phyloP scores from a whole-genome alignment of 768 basidiomycete species.

The Psilocybe subaeruginosa region DNA sequence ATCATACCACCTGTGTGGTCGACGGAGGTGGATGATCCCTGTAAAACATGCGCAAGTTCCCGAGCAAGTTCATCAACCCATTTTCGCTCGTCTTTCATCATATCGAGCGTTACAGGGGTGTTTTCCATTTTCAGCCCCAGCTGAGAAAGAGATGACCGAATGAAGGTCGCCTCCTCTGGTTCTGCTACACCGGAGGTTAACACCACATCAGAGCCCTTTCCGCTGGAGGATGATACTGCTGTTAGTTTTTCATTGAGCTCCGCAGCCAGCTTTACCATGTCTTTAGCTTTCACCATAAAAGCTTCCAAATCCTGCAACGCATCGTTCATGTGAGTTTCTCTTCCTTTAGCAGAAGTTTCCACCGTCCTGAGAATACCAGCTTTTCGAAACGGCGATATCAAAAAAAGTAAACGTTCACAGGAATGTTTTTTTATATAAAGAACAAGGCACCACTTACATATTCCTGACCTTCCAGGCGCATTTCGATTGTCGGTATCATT shows the following conservation, averaged over 20 bases:
- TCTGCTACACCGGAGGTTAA: slow-evolving; percentile 47
- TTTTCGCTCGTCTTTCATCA: slow-evolving; percentile 78
- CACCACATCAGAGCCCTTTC: slow-evolving; percentile 21
- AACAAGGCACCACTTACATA: slow-evolving; percentile 21
- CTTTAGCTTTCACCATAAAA: slow-evolving; percentile 87
- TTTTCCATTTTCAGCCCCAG: slow-evolving; percentile 81
- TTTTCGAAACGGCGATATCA: slow-evolving; percentile 30
- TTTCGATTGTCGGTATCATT: slow-evolving; percentile 21
- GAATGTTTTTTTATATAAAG: slow-evolving; percentile 5
- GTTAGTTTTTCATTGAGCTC: slow-evolving; percentile 86
- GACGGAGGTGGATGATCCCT: slow-evolving; percentile 33
- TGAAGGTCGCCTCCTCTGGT: slow-evolving; percentile 85
- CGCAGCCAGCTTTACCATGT: slow-evolving; percentile 90
- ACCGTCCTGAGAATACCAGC: slow-evolving; percentile 85
- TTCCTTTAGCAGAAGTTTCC: slow-evolving; percentile 63
- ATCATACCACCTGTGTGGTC: slow-evolving; percentile 60
- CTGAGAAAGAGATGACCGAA: slow-evolving; percentile 87
- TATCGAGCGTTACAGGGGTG: slow-evolving; percentile 85
- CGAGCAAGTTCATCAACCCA: slow-evolving; percentile 83
- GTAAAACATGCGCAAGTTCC: slow-evolving; percentile 80
- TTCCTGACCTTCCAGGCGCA: slow-evolving; percentile 23
- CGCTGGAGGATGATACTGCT: slow-evolving; percentile 27
- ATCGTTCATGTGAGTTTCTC: slow-evolving; percentile 68
- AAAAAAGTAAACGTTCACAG: slow-evolving; percentile 15
- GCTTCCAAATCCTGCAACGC: slow-evolving; percentile 89